These are phyloP conservation scores for Gaeumannomyces sp. DNA, from an alignment of 2,329 filamentous ascomycete genomes.

Conservation along the genomic window DNA sequence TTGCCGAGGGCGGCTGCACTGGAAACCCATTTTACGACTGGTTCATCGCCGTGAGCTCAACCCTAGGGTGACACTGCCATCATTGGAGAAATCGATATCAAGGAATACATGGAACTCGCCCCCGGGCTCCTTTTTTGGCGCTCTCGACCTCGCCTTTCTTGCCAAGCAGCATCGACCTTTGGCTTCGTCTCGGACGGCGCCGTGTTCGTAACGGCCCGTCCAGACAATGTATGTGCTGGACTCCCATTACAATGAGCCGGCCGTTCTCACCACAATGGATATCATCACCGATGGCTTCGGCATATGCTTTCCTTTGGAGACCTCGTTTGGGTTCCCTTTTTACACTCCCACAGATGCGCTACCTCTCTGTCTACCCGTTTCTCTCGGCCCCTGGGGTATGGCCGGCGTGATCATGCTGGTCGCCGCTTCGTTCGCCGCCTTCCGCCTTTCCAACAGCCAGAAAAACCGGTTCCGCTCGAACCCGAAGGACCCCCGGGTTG, in stretches of 20 bases:
- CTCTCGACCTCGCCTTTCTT: slow-evolving; percentile 78
- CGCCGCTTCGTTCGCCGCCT: slow-evolving; percentile 74
- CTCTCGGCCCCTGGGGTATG: slow-evolving; percentile 65
- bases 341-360: slow-evolving; percentile 82
- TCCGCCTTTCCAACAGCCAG: slow-evolving; percentile 88
- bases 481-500: slow-evolving; percentile 70
- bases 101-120: slow-evolving; percentile 83
- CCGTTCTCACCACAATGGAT: slow-evolving; percentile 90
- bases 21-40: slow-evolving; percentile 91
- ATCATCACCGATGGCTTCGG: slow-evolving; percentile 86
- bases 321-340: slow-evolving; percentile 85
- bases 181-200: slow-evolving; percentile 82
- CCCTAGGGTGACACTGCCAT: slow-evolving; percentile 71
- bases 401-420: slow-evolving; percentile 61
- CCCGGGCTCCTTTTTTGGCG: slow-evolving; percentile 85
- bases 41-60: slow-evolving; percentile 95
- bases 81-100: slow-evolving; percentile 83
- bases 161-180: slow-evolving; percentile 83
- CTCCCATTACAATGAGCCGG: slow-evolving; percentile 77
- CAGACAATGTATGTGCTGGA: slow-evolving; percentile 83
- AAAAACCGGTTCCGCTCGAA: slow-evolving; percentile 93
- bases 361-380: slow-evolving; percentile 72
- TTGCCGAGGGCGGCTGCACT: slow-evolving; percentile 74
- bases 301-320: slow-evolving; percentile 94
- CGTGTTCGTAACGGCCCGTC: slow-evolving; percentile 65